A percentile compares a stretch with the other conserved stretches of the same genome.
Evolutionary conservation across 2,329 filamentous ascomycete species (phyloP).

Genomic region (Diaporthe helianthi): DNA sequence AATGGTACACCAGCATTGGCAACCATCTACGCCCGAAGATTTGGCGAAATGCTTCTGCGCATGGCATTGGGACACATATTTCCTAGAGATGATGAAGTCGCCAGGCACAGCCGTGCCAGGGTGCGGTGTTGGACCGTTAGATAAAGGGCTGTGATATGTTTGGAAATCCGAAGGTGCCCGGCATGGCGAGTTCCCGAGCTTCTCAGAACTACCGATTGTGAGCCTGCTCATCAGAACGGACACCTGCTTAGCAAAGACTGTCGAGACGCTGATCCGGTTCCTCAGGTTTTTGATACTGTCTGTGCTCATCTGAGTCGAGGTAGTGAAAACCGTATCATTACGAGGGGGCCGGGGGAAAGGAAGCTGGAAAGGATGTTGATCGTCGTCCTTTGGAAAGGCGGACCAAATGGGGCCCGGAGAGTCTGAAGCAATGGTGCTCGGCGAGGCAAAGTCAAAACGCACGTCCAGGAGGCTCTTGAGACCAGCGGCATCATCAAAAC

Average conservation of each 20-base stretch:
- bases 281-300: slow-evolving; percentile 46
- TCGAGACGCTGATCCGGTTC: slow-evolving; percentile 36
- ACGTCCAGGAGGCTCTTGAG: slow-evolving; percentile 28
- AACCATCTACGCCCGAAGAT: slow-evolving; percentile 33
- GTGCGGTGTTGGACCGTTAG: slow-evolving; percentile 31
- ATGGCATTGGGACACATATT: slow-evolving; percentile 27
- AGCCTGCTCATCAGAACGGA: slow-evolving; percentile 46
- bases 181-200: slow-evolving; percentile 17
- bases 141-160: slow-evolving; percentile 37
- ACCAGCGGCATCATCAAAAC: slow-evolving; percentile 17
- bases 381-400: slow-evolving; percentile 20
- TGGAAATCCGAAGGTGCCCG: slow-evolving; percentile 28
- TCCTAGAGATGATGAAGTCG: slow-evolving; percentile 53
- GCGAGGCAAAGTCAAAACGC: slow-evolving; percentile 26
- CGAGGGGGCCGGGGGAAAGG: slow-evolving; percentile 41
- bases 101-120: slow-evolving; percentile 52
- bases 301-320: slow-evolving; percentile 49
- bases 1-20: slow-evolving; percentile 44
- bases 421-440: slow-evolving; percentile 25
- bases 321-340: slow-evolving; percentile 45
- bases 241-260: slow-evolving; percentile 39
- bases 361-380: slow-evolving; percentile 21
- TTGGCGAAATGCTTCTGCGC: slow-evolving; percentile 27
- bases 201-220: slow-evolving; percentile 32
- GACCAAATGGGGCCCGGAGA: slow-evolving; percentile 20